Evolutionary conservation across 306 rosid genomes (phyloP), one percentile per base, ranked within the genome.

Genomic region (Pyrus pyrifolia): DNA sequence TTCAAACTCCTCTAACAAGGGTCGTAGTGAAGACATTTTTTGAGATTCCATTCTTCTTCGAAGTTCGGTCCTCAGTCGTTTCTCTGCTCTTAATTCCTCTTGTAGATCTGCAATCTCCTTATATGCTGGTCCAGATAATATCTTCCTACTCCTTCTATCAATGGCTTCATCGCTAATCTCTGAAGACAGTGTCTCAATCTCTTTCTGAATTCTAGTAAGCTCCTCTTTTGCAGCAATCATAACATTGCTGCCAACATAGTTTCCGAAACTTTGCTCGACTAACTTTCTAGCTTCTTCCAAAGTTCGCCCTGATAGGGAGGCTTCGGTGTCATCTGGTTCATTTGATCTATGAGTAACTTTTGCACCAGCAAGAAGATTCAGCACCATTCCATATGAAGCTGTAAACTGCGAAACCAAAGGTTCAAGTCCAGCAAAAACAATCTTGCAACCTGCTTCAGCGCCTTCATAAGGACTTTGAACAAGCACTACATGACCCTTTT

Each of bases 241-340:
- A 76, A 95, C 98, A 71, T 85, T 95, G 89, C 97, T 92, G 82
- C 98, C 84, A 68, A 95, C 93, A 76, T 92, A 95, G 84, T 95
- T 95, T 76, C 98, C 98, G 89, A 95, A 95, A 85, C 98, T 95
- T 75, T 89, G 96, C 90, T 95, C 98, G 18, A 95, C 93, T 76
- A 95, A 84, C 81, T 95, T 95, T 88, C 96, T 92, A 81, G 97
- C 98, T 82, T 95, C 98, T 62, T 92, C 98, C 84, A 95, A 85
- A 72, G 92, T 92, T 80, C 88, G 87, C 61, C 96, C 89, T 22
- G 91, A 72, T 72, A 67, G 66, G 68, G 72, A 79, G 53, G 81
- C 67, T 76, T 88, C 85, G 45, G 13, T 73, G 73, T 83, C 94
- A 73, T 80, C 87, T 70, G 84, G 81, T 78, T 80, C 91, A 61